Conservation (phyloP, 2,329 filamentous ascomycete genomes). For the Fusarium chlamydosporum region DNA sequence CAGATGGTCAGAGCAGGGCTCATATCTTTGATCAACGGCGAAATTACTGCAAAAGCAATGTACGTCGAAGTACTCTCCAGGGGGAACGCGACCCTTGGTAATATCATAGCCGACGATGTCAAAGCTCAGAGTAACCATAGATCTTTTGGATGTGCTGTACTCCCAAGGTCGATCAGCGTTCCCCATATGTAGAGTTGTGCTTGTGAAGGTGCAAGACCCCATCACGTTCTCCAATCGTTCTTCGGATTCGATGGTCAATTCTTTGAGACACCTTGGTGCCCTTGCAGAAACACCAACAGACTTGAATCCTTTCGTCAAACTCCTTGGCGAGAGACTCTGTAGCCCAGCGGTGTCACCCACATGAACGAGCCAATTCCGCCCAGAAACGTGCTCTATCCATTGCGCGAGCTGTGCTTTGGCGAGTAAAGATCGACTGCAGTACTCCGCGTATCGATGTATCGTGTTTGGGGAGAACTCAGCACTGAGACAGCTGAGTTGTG, state of each 20-base stretch:
- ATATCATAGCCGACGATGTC: constrained; percentile 35
- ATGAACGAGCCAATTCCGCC: constrained; percentile 33
- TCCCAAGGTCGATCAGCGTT: constrained; percentile 39
- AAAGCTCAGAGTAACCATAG: constrained; percentile 21
- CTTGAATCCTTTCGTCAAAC: constrained; percentile 13
- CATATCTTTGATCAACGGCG: neutral
- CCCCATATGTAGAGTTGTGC: constrained; percentile 1
- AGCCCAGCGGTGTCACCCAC: constrained; percentile 22
- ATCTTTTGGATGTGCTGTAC: constrained; percentile 7
- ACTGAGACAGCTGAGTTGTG: constrained; percentile 33
- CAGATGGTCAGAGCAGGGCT: constrained; percentile 8
- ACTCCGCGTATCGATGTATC: constrained; percentile 10
- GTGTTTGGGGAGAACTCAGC: constrained; percentile 20
- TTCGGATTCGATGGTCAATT: neutral
- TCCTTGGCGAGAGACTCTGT: constrained; percentile 3
- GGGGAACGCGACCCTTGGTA: neutral
- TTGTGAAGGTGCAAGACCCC: constrained; percentile 30
- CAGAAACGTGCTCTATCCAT: constrained; percentile 19
- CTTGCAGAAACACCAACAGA: neutral
- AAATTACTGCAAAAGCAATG: constrained; percentile 35
- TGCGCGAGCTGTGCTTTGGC: constrained; percentile 30
- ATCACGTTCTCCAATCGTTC: constrained; percentile 22
- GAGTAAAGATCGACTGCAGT: constrained; percentile 37
- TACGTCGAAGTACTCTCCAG: constrained; percentile 33
- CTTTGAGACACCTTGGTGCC: constrained; percentile 28